These are phyloP conservation scores for Neurospora hispaniola DNA, from an alignment of 495 filamentous ascomycete species.

Conservation along the genomic window DNA sequence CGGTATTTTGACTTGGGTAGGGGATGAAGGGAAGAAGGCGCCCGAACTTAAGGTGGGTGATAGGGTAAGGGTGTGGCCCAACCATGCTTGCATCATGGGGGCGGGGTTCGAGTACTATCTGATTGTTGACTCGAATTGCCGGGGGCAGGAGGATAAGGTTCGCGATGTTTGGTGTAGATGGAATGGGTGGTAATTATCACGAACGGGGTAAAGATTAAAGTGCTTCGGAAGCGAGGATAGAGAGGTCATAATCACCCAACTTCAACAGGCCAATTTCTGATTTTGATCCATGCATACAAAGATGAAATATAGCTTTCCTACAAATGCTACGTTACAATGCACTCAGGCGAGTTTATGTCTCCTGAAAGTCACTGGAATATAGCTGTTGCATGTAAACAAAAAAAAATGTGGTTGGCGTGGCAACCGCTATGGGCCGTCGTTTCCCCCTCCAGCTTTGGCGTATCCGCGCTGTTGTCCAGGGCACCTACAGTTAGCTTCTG, in stretches of 20 bases:
- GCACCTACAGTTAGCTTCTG: not conserved
- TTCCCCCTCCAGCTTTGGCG: not conserved
- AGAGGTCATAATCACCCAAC: not conserved
- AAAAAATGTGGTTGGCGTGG: not conserved
- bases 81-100: constrained; percentile 75
- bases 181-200: constrained; percentile 41
- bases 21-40: constrained; percentile 22
- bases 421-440: not conserved
- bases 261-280: not conserved
- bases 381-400: not conserved
- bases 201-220: not conserved
- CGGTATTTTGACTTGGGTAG: constrained; percentile 45
- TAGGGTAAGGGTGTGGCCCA: constrained; percentile 66
- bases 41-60: constrained; percentile 47
- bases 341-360: not conserved
- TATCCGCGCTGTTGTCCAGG: not conserved
- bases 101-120: constrained; percentile 65
- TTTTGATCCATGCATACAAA: not conserved
- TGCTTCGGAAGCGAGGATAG: not conserved
- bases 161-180: constrained; percentile 62
- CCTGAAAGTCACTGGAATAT: not conserved
- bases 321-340: not conserved
- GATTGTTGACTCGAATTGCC: constrained; percentile 54
- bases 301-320: not conserved
- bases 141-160: constrained; percentile 43